These are phyloP conservation scores for Tephrocybe rancida DNA, from an alignment of 768 basidiomycete genomes.

Conservation along the genomic window DNA sequence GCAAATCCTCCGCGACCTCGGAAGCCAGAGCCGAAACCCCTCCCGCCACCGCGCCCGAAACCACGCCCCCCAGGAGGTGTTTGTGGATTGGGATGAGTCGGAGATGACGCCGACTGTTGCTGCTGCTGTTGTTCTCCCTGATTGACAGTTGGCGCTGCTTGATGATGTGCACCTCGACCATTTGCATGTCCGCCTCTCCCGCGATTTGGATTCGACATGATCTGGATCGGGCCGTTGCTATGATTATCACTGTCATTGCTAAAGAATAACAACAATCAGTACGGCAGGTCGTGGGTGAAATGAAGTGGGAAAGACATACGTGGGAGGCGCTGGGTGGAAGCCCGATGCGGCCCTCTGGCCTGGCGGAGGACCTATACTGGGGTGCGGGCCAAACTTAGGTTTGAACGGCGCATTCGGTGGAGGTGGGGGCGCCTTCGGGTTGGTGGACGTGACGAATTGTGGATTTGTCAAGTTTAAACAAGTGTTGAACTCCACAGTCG, in stretches of 20 bases:
- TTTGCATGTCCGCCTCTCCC: constrained; percentile 37
- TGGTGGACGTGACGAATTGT: constrained; percentile 82
- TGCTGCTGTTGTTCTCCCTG: constrained; percentile 11
- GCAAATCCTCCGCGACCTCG: constrained; percentile 30
- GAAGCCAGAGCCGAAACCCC: constrained; percentile 30
- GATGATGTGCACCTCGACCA: constrained; percentile 32
- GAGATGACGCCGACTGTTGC: constrained; percentile 6
- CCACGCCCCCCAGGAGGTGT: constrained; percentile 23
- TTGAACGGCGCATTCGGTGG: constrained; percentile 58
- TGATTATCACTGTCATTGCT: constrained; percentile 16
- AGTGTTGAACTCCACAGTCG: constrained; percentile 82
- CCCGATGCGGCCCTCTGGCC: constrained; percentile 61
- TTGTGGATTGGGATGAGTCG: constrained; percentile 8
- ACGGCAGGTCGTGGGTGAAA: constrained; percentile 2
- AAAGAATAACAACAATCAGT: not conserved
- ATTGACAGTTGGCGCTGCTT: constrained; percentile 9
- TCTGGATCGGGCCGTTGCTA: constrained; percentile 49
- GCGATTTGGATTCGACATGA: constrained; percentile 79
- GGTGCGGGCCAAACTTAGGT: constrained; percentile 69
- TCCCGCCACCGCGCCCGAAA: constrained; percentile 23
- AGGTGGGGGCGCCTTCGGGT: constrained; percentile 56
- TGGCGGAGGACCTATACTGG: constrained; percentile 53
- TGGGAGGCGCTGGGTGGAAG: constrained; percentile 57
- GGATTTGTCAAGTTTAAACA: constrained; percentile 87
- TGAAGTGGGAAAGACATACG: constrained; percentile 28